Evolutionary conservation across 2,329 filamentous ascomycete genomes (phyloP).

Genomic region (Hymenoscyphus linearis): DNA sequence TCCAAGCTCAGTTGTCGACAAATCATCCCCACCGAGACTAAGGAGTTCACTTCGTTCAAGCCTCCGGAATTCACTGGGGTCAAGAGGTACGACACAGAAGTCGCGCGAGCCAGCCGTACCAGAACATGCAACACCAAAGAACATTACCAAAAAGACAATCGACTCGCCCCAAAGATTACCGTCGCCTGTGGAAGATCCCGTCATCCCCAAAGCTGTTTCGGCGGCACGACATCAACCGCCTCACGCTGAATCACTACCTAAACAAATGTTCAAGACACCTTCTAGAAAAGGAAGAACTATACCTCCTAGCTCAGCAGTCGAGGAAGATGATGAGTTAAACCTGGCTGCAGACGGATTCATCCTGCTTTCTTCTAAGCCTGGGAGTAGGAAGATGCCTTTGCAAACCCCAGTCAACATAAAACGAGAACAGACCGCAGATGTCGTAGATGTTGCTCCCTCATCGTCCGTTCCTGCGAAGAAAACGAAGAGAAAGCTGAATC

Average conservation of each 20-base stretch:
- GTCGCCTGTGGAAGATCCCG: neutral
- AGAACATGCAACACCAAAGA: neutral
- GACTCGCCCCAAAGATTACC: neutral
- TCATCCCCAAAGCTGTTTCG: neutral
- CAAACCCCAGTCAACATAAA: conserved; percentile 14
- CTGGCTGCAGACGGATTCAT: conserved; percentile 22
- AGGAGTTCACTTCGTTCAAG: conserved; percentile 2
- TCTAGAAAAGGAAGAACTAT: neutral
- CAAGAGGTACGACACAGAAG: neutral
- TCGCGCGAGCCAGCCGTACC: neutral
- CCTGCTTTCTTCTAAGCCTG: conserved; percentile 18
- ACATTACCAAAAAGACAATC: neutral
- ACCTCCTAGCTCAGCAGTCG: conserved; percentile 5
- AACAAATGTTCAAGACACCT: conserved; percentile 1
- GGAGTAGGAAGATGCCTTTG: conserved; percentile 6
- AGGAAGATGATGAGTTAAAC: conserved; percentile 29
- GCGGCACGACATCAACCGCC: conserved; percentile 1
- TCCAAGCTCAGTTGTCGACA: neutral
- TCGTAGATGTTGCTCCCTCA: conserved; percentile 2
- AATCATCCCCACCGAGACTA: conserved; percentile 1
- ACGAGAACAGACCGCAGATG: conserved; percentile 12
- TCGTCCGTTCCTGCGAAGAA: conserved; percentile 1
- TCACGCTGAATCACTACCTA: neutral
- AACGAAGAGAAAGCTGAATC: conserved; percentile 19
- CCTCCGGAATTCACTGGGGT: conserved; percentile 7